Evolutionary conservation across 1,284 basidiomycete genomes (phyloP).

Genomic region (Hemileia vastatrix): DNA sequence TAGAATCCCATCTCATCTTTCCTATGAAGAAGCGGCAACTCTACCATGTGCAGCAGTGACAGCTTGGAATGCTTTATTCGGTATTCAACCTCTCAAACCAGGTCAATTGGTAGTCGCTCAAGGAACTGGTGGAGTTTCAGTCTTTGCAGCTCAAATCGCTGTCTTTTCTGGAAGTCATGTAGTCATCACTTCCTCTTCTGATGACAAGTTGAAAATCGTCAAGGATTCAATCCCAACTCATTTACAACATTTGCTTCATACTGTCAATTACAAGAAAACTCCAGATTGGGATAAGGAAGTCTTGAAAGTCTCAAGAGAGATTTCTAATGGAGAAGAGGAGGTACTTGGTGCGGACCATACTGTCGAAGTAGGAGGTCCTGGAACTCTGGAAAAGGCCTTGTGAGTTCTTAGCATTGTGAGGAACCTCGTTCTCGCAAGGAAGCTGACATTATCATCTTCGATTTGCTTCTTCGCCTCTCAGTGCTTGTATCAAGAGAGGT

Average conservation of each 20-base stretch:
- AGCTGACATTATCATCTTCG: conserved; percentile 44
- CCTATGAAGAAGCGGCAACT: conserved; percentile 44
- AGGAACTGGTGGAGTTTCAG: conserved; percentile 48
- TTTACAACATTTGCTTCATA: conserved; percentile 30
- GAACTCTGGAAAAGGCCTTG: conserved; percentile 50
- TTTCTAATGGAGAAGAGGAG: conserved; percentile 27
- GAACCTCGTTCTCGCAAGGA: too few species aligned
- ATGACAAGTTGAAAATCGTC: conserved; percentile 44
- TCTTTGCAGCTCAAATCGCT: conserved; percentile 47
- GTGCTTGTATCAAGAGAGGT: conserved; percentile 37
- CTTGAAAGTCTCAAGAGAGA: conserved; percentile 37
- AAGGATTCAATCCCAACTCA: conserved; percentile 33
- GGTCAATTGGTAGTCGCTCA: conserved; percentile 47
- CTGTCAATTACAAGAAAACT: conserved; percentile 53
- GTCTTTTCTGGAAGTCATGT: conserved; percentile 42
- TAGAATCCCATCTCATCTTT: conserved; percentile 43
- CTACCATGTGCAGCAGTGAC: conserved; percentile 46
- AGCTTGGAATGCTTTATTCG: conserved; percentile 47
- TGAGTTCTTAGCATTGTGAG: too few species aligned
- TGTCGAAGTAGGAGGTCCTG: conserved; percentile 54
- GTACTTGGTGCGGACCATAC: conserved; percentile 47
- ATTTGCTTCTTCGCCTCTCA: conserved; percentile 21
- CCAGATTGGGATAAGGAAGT: conserved; percentile 46
- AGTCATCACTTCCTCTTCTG: conserved; percentile 46
- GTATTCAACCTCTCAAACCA: conserved; percentile 43